Conservation (phyloP, 805 yeast genomes). For the Nakazawaea molendinolei region DNA sequence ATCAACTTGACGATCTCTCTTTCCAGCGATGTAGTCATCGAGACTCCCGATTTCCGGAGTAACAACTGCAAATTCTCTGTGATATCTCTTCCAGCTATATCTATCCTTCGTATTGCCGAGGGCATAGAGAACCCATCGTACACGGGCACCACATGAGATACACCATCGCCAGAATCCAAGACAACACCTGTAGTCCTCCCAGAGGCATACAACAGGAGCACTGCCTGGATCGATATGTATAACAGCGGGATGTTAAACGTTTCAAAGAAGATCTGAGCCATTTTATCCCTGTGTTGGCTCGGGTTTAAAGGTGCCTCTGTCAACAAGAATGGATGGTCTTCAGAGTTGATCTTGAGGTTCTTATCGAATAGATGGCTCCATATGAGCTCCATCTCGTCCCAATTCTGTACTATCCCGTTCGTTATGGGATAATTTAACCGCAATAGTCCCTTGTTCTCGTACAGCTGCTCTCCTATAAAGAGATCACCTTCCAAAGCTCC, state of each 20-base stretch:
- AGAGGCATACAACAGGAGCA: constrained; percentile 75
- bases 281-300: constrained; percentile 45
- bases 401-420: constrained; percentile 73
- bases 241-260: constrained; percentile 70
- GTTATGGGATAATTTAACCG: constrained; percentile 64
- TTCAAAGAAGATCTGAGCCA: constrained; percentile 65
- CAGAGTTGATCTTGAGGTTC: constrained; percentile 50
- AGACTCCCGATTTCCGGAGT: constrained; percentile 60
- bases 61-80: constrained; percentile 69
- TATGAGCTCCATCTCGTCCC: constrained; percentile 81
- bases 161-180: constrained; percentile 91
- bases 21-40: constrained; percentile 67
- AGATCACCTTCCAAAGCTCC: constrained; percentile 50
- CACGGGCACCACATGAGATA: constrained; percentile 80
- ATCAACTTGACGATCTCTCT: constrained; percentile 71
- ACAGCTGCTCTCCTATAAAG: constrained; percentile 74
- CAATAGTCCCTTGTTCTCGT: constrained; percentile 70
- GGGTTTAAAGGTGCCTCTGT: constrained; percentile 91
- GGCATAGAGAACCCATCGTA: constrained; percentile 83
- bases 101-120: constrained; percentile 63
- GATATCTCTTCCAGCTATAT: constrained; percentile 82
- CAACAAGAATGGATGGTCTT: constrained; percentile 81
- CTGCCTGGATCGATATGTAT: constrained; percentile 70
- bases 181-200: constrained; percentile 91
- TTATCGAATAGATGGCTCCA: constrained; percentile 67